Conservation (phyloP, 2,329 filamentous ascomycete species). For the Fusarium keratoplasticum region DNA sequence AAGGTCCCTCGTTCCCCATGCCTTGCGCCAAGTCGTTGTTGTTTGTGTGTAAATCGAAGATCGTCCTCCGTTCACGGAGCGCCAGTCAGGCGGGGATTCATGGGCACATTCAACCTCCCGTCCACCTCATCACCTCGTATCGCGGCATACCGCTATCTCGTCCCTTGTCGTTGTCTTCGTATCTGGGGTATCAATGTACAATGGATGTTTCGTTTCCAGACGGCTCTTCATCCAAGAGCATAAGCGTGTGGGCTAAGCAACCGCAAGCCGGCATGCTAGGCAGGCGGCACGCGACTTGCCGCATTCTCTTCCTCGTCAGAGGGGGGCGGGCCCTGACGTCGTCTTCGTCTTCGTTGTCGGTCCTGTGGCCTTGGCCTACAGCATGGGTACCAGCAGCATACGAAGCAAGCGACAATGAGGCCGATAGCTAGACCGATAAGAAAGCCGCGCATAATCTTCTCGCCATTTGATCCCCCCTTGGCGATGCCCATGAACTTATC, state of each 20-base stretch:
- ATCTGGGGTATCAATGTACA: background rate
- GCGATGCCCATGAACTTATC: constrained; percentile 46
- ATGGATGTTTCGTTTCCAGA: background rate
- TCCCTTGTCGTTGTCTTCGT: background rate
- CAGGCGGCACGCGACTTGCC: constrained; percentile 18
- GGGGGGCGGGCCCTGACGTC: constrained; percentile 30
- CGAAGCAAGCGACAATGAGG: constrained; percentile 46
- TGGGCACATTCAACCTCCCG: background rate
- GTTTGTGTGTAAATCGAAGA: background rate
- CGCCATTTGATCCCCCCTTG: constrained; percentile 45
- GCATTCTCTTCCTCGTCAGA: constrained; percentile 30
- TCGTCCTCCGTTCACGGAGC: background rate
- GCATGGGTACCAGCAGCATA: constrained; percentile 51
- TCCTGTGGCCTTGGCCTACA: constrained; percentile 35
- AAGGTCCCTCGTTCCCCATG: background rate
- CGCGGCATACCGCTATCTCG: background rate
- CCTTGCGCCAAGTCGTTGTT: background rate
- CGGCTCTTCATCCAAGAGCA: background rate
- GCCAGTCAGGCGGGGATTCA: background rate
- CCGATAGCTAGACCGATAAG: constrained; percentile 49
- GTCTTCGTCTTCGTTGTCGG: constrained; percentile 31
- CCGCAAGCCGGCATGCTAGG: constrained; percentile 8
- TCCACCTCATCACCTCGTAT: constrained; percentile 6
- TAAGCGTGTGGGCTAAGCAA: background rate
- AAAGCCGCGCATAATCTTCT: constrained; percentile 50